Conservation (phyloP, 768 basidiomycete genomes). For the Macrocybe gigantea region DNA sequence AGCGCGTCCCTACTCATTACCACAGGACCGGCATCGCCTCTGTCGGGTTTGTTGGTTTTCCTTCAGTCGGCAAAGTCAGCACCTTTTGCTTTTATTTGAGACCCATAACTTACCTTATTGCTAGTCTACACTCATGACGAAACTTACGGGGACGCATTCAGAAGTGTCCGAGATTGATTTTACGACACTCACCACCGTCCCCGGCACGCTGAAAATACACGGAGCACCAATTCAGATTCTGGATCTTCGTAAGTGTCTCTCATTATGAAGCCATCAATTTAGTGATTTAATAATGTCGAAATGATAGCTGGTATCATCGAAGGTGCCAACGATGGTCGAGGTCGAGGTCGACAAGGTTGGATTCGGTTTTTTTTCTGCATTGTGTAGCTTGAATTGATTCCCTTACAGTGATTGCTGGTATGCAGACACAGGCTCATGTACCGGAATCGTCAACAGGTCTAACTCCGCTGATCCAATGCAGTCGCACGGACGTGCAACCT, state of each 20-base stretch:
- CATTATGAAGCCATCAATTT: too few relatives aligned
- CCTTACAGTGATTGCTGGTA: slow-evolving; percentile 69
- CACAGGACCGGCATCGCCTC: slow-evolving; percentile 90
- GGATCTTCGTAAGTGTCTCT: slow-evolving; percentile 64
- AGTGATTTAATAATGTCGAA: background rate
- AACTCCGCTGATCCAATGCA: slow-evolving; percentile 20
- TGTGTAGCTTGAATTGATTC: background rate
- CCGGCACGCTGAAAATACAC: slow-evolving; percentile 90
- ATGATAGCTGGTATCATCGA: slow-evolving; percentile 89
- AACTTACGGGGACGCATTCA: slow-evolving; percentile 93
- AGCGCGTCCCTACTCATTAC: background rate
- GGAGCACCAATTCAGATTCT: slow-evolving; percentile 95
- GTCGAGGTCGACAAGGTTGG: slow-evolving; percentile 87
- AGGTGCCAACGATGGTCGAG: slow-evolving; percentile 93
- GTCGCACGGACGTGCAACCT: slow-evolving; percentile 98
- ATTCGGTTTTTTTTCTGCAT: slow-evolving; percentile 12
- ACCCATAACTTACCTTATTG: too few relatives aligned
- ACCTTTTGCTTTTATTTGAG: background rate
- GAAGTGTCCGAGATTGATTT: slow-evolving; percentile 97
- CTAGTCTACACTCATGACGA: slow-evolving; percentile 91
- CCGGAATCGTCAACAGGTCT: slow-evolving; percentile 2
- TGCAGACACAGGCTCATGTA: slow-evolving; percentile 15
- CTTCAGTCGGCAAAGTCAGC: slow-evolving; percentile 87
- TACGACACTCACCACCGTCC: slow-evolving; percentile 92
- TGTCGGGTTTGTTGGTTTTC: slow-evolving; percentile 89